phyloP scores from a whole-genome alignment of 208 protist genomes.

The Herpetomonas samuelpessoai region DNA sequence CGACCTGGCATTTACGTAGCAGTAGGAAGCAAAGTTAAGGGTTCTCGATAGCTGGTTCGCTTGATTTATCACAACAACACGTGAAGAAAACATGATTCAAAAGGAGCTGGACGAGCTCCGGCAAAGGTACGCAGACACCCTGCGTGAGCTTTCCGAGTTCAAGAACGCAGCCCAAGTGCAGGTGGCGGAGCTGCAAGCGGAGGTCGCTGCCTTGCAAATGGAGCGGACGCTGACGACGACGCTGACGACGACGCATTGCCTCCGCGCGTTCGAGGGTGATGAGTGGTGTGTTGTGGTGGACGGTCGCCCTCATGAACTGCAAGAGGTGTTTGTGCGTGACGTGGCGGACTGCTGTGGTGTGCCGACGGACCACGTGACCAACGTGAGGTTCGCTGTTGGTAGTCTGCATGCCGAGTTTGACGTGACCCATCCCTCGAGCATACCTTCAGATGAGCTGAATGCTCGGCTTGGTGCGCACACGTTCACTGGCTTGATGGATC shows the following conservation, averaged over 20 bases:
- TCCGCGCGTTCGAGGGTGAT: conserved; percentile 15
- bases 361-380: conserved; percentile 5
- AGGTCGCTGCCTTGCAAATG: neutral
- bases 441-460: neutral
- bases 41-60: no score
- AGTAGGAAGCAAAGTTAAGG: no score
- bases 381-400: conserved; percentile 8
- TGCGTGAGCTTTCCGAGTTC: no score
- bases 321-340: conserved; percentile 14
- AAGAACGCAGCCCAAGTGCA: neutral
- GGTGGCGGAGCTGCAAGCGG: no score
- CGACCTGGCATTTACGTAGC: no score
- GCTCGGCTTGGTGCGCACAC: neutral
- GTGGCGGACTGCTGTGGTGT: conserved; percentile 13
- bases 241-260: conserved; percentile 8
- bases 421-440: neutral
- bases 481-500: neutral
- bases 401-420: conserved; percentile 2
- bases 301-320: conserved; percentile 6
- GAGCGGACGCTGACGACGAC: neutral
- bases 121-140: no score
- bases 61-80: no score
- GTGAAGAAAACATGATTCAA: no score
- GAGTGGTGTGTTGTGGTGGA: conserved; percentile 10
- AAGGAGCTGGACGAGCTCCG: no score